These are phyloP conservation scores for Penicillium crustosum DNA, from an alignment of 2,329 filamentous ascomycete genomes.

Conservation along the genomic window DNA sequence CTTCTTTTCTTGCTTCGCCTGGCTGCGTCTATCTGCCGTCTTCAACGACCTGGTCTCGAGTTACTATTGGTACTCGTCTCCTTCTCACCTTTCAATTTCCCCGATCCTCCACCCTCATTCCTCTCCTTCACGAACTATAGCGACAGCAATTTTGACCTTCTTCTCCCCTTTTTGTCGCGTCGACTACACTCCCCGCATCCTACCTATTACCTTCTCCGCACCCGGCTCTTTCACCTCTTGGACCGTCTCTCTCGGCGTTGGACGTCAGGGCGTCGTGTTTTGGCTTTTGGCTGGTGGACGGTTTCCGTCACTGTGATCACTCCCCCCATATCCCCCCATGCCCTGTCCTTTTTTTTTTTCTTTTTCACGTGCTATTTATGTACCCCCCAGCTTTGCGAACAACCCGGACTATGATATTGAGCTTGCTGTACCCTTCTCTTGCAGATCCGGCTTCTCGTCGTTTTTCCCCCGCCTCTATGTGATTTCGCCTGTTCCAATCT, in stretches of 20 bases:
- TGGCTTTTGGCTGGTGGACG: constrained; percentile 30
- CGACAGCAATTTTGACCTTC: constrained; percentile 17
- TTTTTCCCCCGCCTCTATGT: background rate
- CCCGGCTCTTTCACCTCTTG: constrained; percentile 29
- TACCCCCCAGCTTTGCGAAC: constrained; percentile 7
- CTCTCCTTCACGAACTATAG: constrained; percentile 21
- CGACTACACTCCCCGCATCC: background rate
- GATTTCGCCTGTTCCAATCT: background rate
- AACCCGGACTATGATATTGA: constrained; percentile 17
- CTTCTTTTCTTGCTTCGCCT: constrained; percentile 16
- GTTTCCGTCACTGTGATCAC: constrained; percentile 12
- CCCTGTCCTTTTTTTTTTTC: constrained; percentile 15
- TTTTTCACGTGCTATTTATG: constrained; percentile 5
- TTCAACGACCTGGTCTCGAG: constrained; percentile 11
- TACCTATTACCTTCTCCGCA: constrained; percentile 17
- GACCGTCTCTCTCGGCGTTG: constrained; percentile 41
- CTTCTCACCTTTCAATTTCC: constrained; percentile 3
- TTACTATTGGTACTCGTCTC: background rate
- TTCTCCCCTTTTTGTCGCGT: constrained; percentile 15
- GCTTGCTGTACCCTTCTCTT: constrained; percentile 16
- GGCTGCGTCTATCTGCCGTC: constrained; percentile 15
- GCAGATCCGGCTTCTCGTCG: constrained; percentile 10
- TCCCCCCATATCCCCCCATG: constrained; percentile 30
- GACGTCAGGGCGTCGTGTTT: constrained; percentile 41
- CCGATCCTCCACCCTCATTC: constrained; percentile 5